Base-by-base conservation (phyloP, 2,329 filamentous ascomycete species). In the Lithohypha guttulata region DNA sequence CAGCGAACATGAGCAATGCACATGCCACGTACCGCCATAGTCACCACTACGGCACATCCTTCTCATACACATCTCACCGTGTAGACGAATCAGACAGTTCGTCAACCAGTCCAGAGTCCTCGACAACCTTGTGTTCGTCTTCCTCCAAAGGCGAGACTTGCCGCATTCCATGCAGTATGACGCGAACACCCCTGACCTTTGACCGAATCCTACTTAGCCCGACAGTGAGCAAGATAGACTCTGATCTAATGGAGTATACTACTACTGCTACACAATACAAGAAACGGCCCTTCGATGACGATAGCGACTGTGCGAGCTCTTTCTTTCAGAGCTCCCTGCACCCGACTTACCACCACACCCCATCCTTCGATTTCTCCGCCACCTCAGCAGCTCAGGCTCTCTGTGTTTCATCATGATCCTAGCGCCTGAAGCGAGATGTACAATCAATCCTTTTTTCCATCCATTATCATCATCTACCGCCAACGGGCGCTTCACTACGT, bases 321-420 rank as follows among this genome's bases (percentile, higher is more conserved):
- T 31, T 23, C 44, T 34, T 19, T 42, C 43, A 34, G 43, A 46
- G 39, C 39, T 32, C 6, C 7, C 15, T 23, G 11, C 47, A 48
- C 25, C 42, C 35, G 27, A 26, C 39, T 7, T 23, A 42, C 28
- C 34, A 44, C 13, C 34, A 44, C 13, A 39, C 13, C 15, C 34
- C 43, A 4, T 28, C 38, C 17, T 37, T 43, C 20, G 46, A 50
- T 19, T 45, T 46, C 26, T 47, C 46, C 14, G 30, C 45, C 9
- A 41, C 36, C n/a, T 40, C 42, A 4, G 42, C 41, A 13, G 46
- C 49, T 15, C 49, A 50, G 38, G 20, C 44, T 28, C 34, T 51
- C 9, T 50, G 47, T 30, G 49, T 47, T 31, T 48, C 47, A 15
- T 50, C 45, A 11, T 50, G 41, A 50, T 14, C 21, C n/a, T n/a